These are phyloP conservation scores for Trichoderma sp. DNA, from an alignment of 2,329 filamentous ascomycete genomes.

Conservation along the genomic window DNA sequence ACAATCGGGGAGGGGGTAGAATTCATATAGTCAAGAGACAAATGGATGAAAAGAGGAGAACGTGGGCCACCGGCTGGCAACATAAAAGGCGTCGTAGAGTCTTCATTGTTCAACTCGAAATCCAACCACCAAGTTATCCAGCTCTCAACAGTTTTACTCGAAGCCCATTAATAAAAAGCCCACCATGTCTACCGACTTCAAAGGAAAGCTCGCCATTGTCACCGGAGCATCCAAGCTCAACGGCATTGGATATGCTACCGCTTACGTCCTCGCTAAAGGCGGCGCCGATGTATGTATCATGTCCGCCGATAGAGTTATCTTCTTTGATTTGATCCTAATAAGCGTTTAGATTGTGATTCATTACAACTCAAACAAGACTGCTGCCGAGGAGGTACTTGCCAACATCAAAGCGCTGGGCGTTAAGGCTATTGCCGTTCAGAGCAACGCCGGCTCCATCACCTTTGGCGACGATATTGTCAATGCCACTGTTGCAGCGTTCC, in stretches of 20 bases:
- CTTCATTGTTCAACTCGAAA: background rate
- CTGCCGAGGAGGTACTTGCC: constrained; percentile 49
- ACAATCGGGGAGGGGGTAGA: background rate
- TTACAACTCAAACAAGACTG: constrained; percentile 49
- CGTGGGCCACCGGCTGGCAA: background rate
- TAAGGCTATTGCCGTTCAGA: constrained; percentile 3
- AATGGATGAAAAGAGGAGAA: background rate
- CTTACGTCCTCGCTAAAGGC: constrained; percentile 55
- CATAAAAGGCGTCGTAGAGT: background rate
- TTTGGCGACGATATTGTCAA: constrained; percentile 61
- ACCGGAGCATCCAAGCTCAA: constrained; percentile 52
- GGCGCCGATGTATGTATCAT: constrained; percentile 47
- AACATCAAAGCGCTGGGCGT: constrained; percentile 40
- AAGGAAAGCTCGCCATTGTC: constrained; percentile 48
- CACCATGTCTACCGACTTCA: constrained; percentile 26
- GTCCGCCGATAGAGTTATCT: too few species aligned
- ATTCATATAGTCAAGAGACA: background rate
- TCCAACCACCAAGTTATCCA: background rate
- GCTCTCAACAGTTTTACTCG: background rate
- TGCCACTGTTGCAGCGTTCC: constrained; percentile 48
- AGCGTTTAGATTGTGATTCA: constrained; percentile 51
- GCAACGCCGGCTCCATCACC: constrained; percentile 47
- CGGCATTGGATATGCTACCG: constrained; percentile 61
- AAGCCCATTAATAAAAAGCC: background rate
- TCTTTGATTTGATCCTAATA: background rate